These are phyloP conservation scores for Hypoxylon cercidicola DNA, from an alignment of 495 filamentous ascomycete species.

Conservation along the genomic window DNA sequence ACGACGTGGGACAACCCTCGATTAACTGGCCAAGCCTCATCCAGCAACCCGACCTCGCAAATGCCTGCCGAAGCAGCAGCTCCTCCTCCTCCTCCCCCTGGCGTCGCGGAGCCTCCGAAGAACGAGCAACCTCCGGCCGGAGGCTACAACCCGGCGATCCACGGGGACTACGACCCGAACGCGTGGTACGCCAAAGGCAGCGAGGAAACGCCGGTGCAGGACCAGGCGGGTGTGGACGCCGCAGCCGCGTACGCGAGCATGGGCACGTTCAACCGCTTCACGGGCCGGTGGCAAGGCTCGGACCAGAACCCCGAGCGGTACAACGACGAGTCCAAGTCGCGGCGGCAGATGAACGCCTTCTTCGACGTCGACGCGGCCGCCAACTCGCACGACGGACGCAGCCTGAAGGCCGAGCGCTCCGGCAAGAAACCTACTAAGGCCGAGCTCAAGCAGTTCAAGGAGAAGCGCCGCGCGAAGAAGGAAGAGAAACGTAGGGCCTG, in stretches of 20 bases:
- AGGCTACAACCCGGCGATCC: constrained; percentile 94
- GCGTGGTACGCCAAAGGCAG: constrained; percentile 82
- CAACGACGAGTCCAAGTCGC: constrained; percentile 89
- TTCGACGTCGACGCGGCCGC: constrained; percentile 99
- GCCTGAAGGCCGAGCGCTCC: constrained; percentile 88
- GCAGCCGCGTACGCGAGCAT: constrained; percentile 68
- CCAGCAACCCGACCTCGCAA: constrained; percentile 29
- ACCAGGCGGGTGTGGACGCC: constrained; percentile 37
- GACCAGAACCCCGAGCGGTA: constrained; percentile 66
- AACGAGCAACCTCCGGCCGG: constrained; percentile 55
- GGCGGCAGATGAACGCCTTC: constrained; percentile 90
- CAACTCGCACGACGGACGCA: constrained; percentile 90
- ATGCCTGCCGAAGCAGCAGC: constrained; percentile 33
- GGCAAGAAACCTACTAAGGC: constrained; percentile 88
- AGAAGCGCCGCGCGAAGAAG: constrained; percentile 80
- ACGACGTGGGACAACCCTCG: constrained; percentile 94
- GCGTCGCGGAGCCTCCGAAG: constrained; percentile 44
- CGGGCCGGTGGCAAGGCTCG: constrained; percentile 83
- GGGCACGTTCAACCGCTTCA: constrained; percentile 91
- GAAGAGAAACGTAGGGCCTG: constrained; percentile 94
- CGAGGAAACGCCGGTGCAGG: constrained; percentile 40
- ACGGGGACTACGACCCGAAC: constrained; percentile 93
- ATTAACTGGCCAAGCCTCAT: constrained; percentile 58
- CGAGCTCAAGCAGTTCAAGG: constrained; percentile 79
- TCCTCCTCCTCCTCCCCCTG: constrained; percentile 34